Evolutionary conservation across 352 stramenopile genomes (phyloP).

Genomic region (Phytophthora vignae): DNA sequence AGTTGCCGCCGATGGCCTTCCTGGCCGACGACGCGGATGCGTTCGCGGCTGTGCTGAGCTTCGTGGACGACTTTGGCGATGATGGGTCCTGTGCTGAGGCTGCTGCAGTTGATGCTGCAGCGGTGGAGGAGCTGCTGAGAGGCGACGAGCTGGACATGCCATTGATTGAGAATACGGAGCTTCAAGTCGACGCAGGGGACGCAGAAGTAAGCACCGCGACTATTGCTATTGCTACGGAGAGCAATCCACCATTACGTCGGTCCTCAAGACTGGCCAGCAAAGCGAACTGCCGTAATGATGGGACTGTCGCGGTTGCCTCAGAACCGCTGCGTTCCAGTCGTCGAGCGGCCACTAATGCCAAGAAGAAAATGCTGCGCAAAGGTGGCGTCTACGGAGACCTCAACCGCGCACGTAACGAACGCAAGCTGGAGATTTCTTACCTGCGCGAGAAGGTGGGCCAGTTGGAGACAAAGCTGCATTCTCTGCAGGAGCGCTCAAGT

Average conservation of each 20-base stretch:
- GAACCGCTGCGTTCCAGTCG: slow-evolving; percentile 2
- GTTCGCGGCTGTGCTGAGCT: slow-evolving; percentile 40
- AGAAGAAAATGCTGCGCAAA: slow-evolving; percentile 25
- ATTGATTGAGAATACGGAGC: slow-evolving; percentile 10
- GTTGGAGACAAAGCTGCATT: slow-evolving; percentile 41
- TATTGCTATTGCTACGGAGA: not conserved
- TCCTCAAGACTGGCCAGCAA: slow-evolving; percentile 11
- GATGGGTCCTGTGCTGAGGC: not conserved
- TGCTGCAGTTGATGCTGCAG: not conserved
- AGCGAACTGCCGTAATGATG: not conserved
- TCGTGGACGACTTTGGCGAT: slow-evolving; percentile 31
- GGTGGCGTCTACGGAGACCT: slow-evolving; percentile 25
- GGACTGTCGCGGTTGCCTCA: not conserved
- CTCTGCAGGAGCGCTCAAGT: slow-evolving; percentile 7
- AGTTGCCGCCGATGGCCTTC: slow-evolving; percentile 22
- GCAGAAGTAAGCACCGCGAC: not conserved
- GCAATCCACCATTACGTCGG: not conserved
- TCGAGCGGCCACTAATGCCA: slow-evolving; percentile 4
- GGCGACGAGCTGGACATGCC: slow-evolving; percentile 10
- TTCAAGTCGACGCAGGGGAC: slow-evolving; percentile 8
- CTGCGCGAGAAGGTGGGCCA: slow-evolving; percentile 46
- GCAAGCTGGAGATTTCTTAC: slow-evolving; percentile 47
- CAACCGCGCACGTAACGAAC: slow-evolving; percentile 36
- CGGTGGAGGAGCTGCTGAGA: not conserved
- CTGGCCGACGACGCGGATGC: slow-evolving; percentile 31